Evolutionary conservation across 768 basidiomycete species (phyloP).

Genomic region (Phaffia tasmanica): DNA sequence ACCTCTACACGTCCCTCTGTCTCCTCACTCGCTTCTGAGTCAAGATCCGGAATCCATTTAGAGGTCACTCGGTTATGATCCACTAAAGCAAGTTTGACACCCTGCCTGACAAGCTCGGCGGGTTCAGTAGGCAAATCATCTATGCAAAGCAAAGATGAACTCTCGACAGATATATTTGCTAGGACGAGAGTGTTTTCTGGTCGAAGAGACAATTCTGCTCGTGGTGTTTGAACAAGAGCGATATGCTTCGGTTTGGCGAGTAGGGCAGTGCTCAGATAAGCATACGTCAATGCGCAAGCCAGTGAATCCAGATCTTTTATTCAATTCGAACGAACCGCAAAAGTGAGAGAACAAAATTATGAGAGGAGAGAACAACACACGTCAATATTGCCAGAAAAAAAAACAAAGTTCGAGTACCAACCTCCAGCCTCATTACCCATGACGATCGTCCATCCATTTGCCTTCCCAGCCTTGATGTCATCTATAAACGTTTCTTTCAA

Average conservation of each 20-base stretch:
- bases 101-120: slow-evolving; percentile 43
- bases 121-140: slow-evolving; percentile 48
- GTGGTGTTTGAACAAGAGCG: slow-evolving; percentile 60
- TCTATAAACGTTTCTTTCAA: slow-evolving; percentile 51
- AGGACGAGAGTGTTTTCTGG: slow-evolving; percentile 79
- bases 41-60: slow-evolving; percentile 18
- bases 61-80: slow-evolving; percentile 72
- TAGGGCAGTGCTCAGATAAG: slow-evolving; percentile 59
- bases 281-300: slow-evolving; percentile 72
- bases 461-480: slow-evolving; percentile 45
- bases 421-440: slow-evolving; percentile 98
- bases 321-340: neutral
- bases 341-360: neutral
- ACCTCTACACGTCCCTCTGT: slow-evolving; percentile 44
- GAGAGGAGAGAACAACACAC: neutral
- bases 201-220: slow-evolving; percentile 61
- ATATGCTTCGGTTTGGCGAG: slow-evolving; percentile 48
- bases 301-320: slow-evolving; percentile 73
- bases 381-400: slow-evolving; percentile 1
- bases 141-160: slow-evolving; percentile 44
- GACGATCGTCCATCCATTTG: slow-evolving; percentile 62
- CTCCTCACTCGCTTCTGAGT: slow-evolving; percentile 38
- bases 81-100: slow-evolving; percentile 62
- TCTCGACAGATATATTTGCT: slow-evolving; percentile 41
- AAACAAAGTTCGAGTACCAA: slow-evolving; percentile 36